phyloP scores from a whole-genome alignment of 139 green algal species.

The Chlorella sp. region DNA sequence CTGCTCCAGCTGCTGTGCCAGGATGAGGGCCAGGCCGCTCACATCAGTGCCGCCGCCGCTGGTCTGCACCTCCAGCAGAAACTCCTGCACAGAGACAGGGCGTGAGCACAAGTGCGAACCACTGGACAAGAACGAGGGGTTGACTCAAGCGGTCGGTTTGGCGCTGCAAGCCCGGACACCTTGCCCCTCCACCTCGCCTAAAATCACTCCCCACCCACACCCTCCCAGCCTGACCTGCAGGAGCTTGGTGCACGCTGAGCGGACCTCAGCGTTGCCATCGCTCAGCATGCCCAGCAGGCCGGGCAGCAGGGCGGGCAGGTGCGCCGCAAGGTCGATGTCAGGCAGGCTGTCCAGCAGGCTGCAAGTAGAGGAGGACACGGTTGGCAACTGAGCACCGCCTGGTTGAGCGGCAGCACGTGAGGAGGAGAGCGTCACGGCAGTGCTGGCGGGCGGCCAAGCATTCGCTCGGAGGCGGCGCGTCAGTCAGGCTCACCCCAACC shows the following conservation, averaged over 20 bases:
- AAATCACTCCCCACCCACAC: no score
- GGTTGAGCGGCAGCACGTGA: no score
- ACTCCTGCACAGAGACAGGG: neutral
- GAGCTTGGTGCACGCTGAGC: conserved; percentile 59
- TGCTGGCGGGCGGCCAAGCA: no score
- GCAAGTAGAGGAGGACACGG: neutral
- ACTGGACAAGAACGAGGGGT: neutral
- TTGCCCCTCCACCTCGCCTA: no score
- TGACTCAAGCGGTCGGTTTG: no score
- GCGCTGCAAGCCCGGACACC: no score
- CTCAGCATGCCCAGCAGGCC: conserved; percentile 89
- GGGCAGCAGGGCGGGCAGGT: conserved; percentile 91
- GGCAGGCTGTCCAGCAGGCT: conserved; percentile 86
- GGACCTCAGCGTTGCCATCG: conserved; percentile 78
- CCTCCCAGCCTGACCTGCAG: conserved; percentile 60
- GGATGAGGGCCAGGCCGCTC: conserved; percentile 54
- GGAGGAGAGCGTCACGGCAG: no score
- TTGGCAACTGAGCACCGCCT: no score
- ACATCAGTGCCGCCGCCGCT: conserved; percentile 46
- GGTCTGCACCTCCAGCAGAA: conserved; percentile 31
- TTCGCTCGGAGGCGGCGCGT: no score
- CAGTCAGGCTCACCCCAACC: conserved; percentile 74
- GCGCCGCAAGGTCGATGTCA: conserved; percentile 87
- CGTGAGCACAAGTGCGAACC: neutral
- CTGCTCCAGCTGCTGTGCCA: conserved; percentile 54